Conservation (phyloP, 2,329 filamentous ascomycete species). For the Epichloe elymi region DNA sequence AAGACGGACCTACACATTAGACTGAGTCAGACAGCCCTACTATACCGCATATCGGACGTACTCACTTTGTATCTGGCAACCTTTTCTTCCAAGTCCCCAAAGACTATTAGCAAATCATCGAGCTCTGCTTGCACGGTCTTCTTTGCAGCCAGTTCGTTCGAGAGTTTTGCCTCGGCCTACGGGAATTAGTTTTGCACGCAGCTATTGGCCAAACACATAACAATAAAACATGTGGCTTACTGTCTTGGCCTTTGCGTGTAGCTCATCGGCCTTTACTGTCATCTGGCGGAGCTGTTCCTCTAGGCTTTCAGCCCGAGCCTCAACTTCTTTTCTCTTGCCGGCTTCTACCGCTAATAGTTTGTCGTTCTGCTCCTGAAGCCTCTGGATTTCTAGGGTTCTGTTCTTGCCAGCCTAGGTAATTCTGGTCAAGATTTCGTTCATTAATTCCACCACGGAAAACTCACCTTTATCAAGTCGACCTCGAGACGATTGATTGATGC, state of each 20-base stretch:
- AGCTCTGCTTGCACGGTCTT: slow-evolving; percentile 56
- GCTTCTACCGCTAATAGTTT: slow-evolving; percentile 25
- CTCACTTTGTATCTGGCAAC: slow-evolving; percentile 59
- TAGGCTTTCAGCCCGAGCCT: slow-evolving; percentile 13
- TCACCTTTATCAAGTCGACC: slow-evolving; percentile 47
- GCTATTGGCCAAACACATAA: background rate
- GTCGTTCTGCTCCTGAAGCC: slow-evolving; percentile 28
- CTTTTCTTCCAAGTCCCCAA: slow-evolving; percentile 70
- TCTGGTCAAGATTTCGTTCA: background rate
- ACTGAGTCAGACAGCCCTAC: background rate
- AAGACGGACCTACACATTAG: slow-evolving; percentile 36
- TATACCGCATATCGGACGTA: background rate
- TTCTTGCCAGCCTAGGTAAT: slow-evolving; percentile 42
- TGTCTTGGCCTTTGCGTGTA: slow-evolving; percentile 12
- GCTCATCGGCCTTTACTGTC: slow-evolving; percentile 9
- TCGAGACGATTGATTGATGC: slow-evolving; percentile 48
- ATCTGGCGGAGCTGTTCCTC: slow-evolving; percentile 15
- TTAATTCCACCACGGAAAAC: background rate
- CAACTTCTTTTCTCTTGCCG: slow-evolving; percentile 12
- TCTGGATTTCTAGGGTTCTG: slow-evolving; percentile 46
- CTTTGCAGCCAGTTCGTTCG: slow-evolving; percentile 45
- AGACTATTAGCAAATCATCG: slow-evolving; percentile 70
- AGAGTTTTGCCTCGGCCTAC: slow-evolving; percentile 19
- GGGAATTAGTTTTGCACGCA: background rate
- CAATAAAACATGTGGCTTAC: slow-evolving; percentile 9